A percentile compares a stretch with the other conserved stretches of the same genome.
phyloP scores from a whole-genome alignment of 2,329 filamentous ascomycete species.

The Septoria linicola region DNA sequence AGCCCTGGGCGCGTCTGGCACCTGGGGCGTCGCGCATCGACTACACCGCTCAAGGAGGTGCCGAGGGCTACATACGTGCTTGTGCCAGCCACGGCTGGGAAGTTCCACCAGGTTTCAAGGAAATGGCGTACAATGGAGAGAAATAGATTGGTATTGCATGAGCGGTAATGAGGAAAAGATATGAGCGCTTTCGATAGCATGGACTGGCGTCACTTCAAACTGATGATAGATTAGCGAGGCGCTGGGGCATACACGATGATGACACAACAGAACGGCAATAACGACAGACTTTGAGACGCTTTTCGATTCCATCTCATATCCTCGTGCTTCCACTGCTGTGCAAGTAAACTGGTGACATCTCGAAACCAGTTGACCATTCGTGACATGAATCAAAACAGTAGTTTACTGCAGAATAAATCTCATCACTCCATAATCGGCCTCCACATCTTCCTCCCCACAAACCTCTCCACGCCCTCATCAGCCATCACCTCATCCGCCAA shows the following conservation, averaged over 20 bases:
- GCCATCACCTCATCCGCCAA: constrained; percentile 58
- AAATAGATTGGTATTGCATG: neutral
- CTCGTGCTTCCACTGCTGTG: too few relatives aligned
- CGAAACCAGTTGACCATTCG: too few relatives aligned
- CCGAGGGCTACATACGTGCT: constrained; percentile 70
- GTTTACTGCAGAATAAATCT: neutral
- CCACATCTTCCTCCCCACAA: constrained; percentile 62
- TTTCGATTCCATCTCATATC: too few relatives aligned
- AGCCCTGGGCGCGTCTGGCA: constrained; percentile 73
- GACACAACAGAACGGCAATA: too few relatives aligned
- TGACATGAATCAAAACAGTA: neutral
- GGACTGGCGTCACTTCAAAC: too few relatives aligned
- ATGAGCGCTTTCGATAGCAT: too few relatives aligned
- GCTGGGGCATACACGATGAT: neutral
- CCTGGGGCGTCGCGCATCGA: constrained; percentile 17
- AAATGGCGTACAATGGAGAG: constrained; percentile 42
- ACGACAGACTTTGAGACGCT: neutral
- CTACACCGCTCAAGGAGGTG: constrained; percentile 69
- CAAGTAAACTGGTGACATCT: too few relatives aligned
- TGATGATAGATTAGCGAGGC: neutral
- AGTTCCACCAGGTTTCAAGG: constrained; percentile 62
- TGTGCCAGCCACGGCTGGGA: constrained; percentile 70
- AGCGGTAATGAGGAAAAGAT: too few relatives aligned
- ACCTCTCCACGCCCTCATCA: constrained; percentile 61
- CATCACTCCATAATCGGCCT: constrained; percentile 39